Evolutionary conservation across 2,329 filamentous ascomycete genomes (phyloP).

Genomic region (Cordyceps farinosa): DNA sequence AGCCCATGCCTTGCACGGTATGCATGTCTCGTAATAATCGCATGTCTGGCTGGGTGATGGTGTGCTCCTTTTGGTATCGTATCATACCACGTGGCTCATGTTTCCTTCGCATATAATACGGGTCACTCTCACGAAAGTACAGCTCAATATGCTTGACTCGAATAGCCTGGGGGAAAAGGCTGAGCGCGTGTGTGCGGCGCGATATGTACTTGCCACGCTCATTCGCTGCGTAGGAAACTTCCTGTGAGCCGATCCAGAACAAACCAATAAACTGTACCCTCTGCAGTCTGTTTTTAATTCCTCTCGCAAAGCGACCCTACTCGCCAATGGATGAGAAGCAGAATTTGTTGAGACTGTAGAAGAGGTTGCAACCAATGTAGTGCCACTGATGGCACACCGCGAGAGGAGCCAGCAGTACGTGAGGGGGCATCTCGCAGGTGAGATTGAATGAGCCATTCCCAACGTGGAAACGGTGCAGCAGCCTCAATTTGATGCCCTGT

Average conservation of each 20-base stretch:
- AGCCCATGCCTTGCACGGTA: slow-evolving; percentile 43
- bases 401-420: slow-evolving; percentile 36
- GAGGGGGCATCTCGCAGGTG: slow-evolving; percentile 32
- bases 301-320: slow-evolving; percentile 43
- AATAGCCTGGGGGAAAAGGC: slow-evolving; percentile 33
- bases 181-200: slow-evolving; percentile 35
- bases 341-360: slow-evolving; percentile 49
- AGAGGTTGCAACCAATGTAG: slow-evolving; percentile 39
- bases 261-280: slow-evolving; percentile 44
- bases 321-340: slow-evolving; percentile 53
- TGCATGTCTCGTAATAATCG: slow-evolving; percentile 38
- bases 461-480: slow-evolving; percentile 40
- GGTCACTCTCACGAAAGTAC: slow-evolving; percentile 37
- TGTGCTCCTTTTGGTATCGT: slow-evolving; percentile 28
- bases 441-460: slow-evolving; percentile 31
- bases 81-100: slow-evolving; percentile 32
- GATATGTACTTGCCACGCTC: slow-evolving; percentile 31
- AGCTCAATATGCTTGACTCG: slow-evolving; percentile 41
- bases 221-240: slow-evolving; percentile 24
- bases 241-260: slow-evolving; percentile 38
- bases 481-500: slow-evolving; percentile 16
- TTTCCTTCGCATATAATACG: slow-evolving; percentile 30
- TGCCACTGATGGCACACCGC: slow-evolving; percentile 39
- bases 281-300: slow-evolving; percentile 40
- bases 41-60: slow-evolving; percentile 32